These are phyloP conservation scores for Fraxinus latifolia DNA, from an alignment of 305 asterid genomes.

Conservation along the genomic window DNA sequence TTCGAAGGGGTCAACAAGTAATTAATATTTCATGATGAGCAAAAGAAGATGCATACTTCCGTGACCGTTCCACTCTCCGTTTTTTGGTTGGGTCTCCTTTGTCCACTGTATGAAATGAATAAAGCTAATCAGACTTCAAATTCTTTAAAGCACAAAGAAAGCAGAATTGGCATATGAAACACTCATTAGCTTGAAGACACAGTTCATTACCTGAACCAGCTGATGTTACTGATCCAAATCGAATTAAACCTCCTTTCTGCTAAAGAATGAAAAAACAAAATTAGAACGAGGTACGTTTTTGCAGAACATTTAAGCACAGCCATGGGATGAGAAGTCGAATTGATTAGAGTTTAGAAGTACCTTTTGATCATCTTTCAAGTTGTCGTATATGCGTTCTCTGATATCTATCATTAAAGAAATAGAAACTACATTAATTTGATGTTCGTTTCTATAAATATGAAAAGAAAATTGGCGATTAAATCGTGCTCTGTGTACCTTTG, in stretches of 20 bases:
- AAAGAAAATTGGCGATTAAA: not conserved
- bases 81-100: constrained; percentile 85
- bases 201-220: constrained; percentile 56
- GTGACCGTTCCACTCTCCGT: constrained; percentile 79
- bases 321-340: not conserved
- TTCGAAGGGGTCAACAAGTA: not conserved
- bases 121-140: constrained; percentile 19
- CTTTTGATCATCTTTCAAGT: constrained; percentile 50
- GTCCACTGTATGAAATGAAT: constrained; percentile 47
- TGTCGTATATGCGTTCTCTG: constrained; percentile 42
- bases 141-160: not conserved
- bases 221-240: constrained; percentile 64
- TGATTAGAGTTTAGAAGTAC: constrained; percentile 28
- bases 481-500: constrained; percentile 40
- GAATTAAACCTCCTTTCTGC: constrained; percentile 58
- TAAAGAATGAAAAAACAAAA: not conserved
- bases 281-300: not conserved
- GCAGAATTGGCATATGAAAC: not conserved
- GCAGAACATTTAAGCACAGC: not conserved
- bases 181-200: not conserved
- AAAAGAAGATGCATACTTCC: constrained; percentile 55
- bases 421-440: not conserved
- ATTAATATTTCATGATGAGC: not conserved
- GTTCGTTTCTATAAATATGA: not conserved
- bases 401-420: constrained; percentile 35